Conservation (phyloP, 208 protist genomes). For the Trypanosoma melophagium region DNA sequence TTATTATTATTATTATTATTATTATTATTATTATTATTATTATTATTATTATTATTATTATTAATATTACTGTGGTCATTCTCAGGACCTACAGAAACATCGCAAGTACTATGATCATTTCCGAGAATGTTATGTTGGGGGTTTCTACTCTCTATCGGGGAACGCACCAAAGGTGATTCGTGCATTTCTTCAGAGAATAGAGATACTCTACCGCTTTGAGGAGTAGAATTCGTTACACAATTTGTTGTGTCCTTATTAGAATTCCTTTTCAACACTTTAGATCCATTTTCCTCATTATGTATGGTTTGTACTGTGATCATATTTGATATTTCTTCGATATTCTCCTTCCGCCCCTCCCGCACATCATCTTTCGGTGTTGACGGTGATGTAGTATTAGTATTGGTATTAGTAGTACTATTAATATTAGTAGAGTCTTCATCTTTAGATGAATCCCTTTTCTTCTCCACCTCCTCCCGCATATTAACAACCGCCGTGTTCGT, state of each 20-base stretch:
- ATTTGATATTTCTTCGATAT: no score
- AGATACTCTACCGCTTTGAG: not conserved
- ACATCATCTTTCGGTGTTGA: no score
- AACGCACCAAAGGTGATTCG: not conserved
- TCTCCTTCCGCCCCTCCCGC: no score
- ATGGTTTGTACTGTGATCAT: no score
- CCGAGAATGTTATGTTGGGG: not conserved
- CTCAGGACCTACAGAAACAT: constrained; percentile 3
- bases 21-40: not conserved
- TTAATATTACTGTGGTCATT: not conserved
- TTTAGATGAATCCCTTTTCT: not conserved
- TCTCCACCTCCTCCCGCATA: constrained; percentile 6
- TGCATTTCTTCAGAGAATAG: not conserved
- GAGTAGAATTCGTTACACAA: no score
- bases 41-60: not conserved
- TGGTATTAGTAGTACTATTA: not conserved
- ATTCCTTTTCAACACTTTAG: no score
- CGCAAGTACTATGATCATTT: not conserved
- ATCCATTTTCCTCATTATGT: no score
- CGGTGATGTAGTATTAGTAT: not conserved
- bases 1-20: not conserved
- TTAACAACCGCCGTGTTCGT: not conserved
- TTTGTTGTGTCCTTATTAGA: no score
- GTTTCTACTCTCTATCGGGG: not conserved
- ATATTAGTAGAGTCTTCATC: not conserved